A percentile compares a stretch with the other conserved stretches of the same genome.
Evolutionary conservation across 805 yeast genomes (phyloP).

Genomic region (Kodamaea leandrae): DNA sequence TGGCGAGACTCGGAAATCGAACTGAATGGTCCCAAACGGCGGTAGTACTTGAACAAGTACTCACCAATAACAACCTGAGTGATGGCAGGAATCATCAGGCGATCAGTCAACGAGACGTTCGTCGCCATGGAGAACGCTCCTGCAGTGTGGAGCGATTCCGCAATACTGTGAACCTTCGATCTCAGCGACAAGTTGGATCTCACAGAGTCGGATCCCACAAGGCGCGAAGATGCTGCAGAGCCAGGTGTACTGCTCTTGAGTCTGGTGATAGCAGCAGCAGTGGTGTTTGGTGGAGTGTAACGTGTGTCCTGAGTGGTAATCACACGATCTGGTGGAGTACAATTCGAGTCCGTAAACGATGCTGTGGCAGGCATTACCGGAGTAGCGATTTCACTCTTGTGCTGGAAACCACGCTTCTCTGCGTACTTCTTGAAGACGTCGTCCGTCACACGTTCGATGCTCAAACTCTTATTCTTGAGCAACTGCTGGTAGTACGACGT

Average conservation of each 20-base stretch:
- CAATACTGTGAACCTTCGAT: constrained; percentile 27
- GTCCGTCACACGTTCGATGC: constrained; percentile 45
- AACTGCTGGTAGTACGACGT: constrained; percentile 60
- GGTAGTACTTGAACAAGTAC: constrained; percentile 78
- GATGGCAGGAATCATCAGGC: constrained; percentile 76
- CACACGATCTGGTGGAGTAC: constrained; percentile 17
- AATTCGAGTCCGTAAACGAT: constrained; percentile 12
- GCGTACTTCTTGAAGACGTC: constrained; percentile 47
- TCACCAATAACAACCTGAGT: constrained; percentile 96
- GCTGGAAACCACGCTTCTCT: constrained; percentile 47
- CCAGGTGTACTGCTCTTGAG: constrained; percentile 11
- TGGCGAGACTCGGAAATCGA: constrained; percentile 78
- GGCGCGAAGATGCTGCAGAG: constrained; percentile 9
- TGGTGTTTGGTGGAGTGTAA: constrained; percentile 19
- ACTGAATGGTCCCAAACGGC: constrained; percentile 71
- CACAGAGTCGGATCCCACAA: constrained; percentile 17
- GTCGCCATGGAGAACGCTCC: constrained; percentile 51
- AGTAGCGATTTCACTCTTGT: constrained; percentile 22
- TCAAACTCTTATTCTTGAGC: constrained; percentile 34
- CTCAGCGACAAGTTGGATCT: constrained; percentile 30
- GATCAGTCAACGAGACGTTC: constrained; percentile 61
- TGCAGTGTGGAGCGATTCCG: constrained; percentile 33
- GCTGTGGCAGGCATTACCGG: constrained; percentile 22
- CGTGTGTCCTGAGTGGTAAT: constrained; percentile 16
- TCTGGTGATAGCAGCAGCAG: constrained; percentile 8